These are phyloP conservation scores for Leersia perrieri DNA, from an alignment of 176 grass and related monocot species.

Conservation along the genomic window DNA sequence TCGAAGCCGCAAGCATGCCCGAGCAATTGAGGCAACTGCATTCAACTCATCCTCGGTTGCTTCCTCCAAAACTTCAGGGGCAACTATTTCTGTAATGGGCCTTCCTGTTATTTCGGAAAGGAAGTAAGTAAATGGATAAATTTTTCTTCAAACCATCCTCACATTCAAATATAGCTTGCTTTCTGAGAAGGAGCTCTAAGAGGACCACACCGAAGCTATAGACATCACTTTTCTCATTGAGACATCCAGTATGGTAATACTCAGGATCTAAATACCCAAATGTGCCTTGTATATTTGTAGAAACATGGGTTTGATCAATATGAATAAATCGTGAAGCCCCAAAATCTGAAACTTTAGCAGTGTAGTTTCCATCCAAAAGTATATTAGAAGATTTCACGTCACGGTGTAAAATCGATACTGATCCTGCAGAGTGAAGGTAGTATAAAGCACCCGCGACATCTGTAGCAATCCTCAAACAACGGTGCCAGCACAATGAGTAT, in stretches of 20 bases:
- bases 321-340: constrained; percentile 23
- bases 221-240: constrained; percentile 34
- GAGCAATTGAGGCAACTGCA: neutral
- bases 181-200: constrained; percentile 14
- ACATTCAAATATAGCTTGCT: neutral
- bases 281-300: too few relatives aligned
- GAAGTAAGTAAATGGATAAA: neutral
- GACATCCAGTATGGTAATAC: too few relatives aligned
- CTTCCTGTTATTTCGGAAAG: neutral
- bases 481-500: neutral
- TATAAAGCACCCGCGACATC: neutral
- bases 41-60: neutral
- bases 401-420: constrained; percentile 19
- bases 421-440: neutral
- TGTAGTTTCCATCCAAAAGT: neutral
- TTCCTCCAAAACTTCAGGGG: neutral
- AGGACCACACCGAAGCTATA: constrained; percentile 30
- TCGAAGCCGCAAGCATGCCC: neutral
- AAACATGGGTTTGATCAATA: constrained; percentile 21
- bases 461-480: neutral
- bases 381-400: constrained; percentile 25
- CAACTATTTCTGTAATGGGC: neutral
- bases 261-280: too few relatives aligned
- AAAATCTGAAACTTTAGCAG: constrained; percentile 32
- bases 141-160: neutral